A percentile compares a stretch with the other conserved stretches of the same genome.
Evolutionary conservation across 1,284 basidiomycete species (phyloP).

Genomic region (Tremellales sp.): DNA sequence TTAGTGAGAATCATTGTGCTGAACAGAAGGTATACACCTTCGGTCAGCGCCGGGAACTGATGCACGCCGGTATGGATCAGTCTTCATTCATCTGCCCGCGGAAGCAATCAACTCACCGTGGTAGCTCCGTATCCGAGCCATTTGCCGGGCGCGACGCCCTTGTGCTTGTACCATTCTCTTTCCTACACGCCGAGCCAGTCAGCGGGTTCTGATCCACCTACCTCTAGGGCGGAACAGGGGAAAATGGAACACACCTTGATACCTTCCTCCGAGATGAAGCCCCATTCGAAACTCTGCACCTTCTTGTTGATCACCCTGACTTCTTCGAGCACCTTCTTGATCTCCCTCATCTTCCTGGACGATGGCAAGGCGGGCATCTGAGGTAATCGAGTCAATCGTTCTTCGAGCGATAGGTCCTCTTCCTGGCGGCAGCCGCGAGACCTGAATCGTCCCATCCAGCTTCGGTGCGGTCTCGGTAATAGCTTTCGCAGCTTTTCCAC

Average conservation of each 20-base stretch:
- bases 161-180: constrained; percentile 78
- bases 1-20: background rate
- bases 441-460: background rate
- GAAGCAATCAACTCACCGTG: constrained; percentile 27
- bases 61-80: background rate
- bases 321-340: constrained; percentile 61
- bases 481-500: constrained; percentile 47
- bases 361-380: constrained; percentile 12
- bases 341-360: constrained; percentile 42
- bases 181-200: constrained; percentile 48
- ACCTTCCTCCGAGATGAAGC: constrained; percentile 76
- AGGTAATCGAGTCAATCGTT: background rate
- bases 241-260: constrained; percentile 50
- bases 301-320: constrained; percentile 67
- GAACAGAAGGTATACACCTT: constrained; percentile 42
- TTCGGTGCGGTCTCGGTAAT: constrained; percentile 21
- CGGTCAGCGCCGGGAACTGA: constrained; percentile 70
- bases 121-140: constrained; percentile 79
- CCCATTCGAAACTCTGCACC: constrained; percentile 71
- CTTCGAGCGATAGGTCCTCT: too few species aligned
- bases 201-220: background rate
- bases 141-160: constrained; percentile 84
- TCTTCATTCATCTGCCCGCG: background rate
- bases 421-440: background rate
- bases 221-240: background rate